A percentile compares a stretch with the other conserved stretches of the same genome.
phyloP scores from a whole-genome alignment of 2,329 filamentous ascomycete genomes.

The Neonectria neomacrospora region DNA sequence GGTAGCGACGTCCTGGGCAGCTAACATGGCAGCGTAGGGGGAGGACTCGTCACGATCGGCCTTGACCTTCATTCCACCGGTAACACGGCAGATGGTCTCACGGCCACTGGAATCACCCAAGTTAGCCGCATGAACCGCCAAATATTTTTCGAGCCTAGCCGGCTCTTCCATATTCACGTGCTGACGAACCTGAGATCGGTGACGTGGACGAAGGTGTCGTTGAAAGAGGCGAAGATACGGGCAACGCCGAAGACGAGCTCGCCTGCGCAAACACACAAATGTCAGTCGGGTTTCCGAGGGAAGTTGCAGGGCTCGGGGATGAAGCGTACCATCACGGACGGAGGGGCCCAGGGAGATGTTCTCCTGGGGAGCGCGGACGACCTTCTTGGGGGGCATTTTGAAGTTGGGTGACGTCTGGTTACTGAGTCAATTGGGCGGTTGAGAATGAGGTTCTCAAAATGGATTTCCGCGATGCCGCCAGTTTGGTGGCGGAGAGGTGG shows the following conservation, averaged over 20 bases:
- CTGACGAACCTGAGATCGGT: slow-evolving; percentile 91
- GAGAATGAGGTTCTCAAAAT: slow-evolving; percentile 47
- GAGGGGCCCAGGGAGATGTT: slow-evolving; percentile 99
- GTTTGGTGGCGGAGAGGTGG: slow-evolving; percentile 44
- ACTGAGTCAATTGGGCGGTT: slow-evolving; percentile 50
- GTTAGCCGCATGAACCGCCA: slow-evolving; percentile 45
- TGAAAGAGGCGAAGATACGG: slow-evolving; percentile 95
- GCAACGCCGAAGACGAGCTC: slow-evolving; percentile 98
- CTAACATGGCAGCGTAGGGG: slow-evolving; percentile 99
- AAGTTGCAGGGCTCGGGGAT: slow-evolving; percentile 4
- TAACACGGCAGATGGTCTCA: slow-evolving; percentile 99
- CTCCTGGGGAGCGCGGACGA: slow-evolving; percentile 85
- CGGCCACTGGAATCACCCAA: slow-evolving; percentile 83
- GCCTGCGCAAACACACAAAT: slow-evolving; percentile 62
- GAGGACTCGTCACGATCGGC: slow-evolving; percentile 99
- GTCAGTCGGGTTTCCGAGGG: slow-evolving; percentile 29
- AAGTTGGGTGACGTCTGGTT: slow-evolving; percentile 52
- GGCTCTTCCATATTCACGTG: slow-evolving; percentile 35
- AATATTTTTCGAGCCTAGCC: slow-evolving; percentile 16
- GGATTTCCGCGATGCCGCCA: slow-evolving; percentile 41
- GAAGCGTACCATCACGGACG: slow-evolving; percentile 85
- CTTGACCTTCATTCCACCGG: slow-evolving; percentile 99
- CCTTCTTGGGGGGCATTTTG: slow-evolving; percentile 96
- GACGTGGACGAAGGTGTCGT: slow-evolving; percentile 96
- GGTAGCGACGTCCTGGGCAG: slow-evolving; percentile 95